These are phyloP conservation scores for Nicotiana benthamiana DNA, from an alignment of 257 asterid species.

Conservation along the genomic window DNA sequence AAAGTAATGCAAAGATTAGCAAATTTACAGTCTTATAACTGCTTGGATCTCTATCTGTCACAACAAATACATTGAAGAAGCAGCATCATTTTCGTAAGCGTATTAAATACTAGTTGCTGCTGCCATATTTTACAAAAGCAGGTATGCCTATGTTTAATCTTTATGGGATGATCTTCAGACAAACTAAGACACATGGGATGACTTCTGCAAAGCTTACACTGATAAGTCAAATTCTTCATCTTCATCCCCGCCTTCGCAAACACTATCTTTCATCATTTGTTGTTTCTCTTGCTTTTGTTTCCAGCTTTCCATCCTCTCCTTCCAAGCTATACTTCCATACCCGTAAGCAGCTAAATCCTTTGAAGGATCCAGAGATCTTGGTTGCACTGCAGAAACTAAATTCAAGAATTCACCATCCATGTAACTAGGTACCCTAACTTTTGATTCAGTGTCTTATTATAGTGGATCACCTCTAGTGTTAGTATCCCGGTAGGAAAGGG, in stretches of 20 bases:
- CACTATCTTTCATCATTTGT: neutral
- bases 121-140: neutral
- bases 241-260: constrained; percentile 3
- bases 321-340: constrained; percentile 30
- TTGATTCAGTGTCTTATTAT: neutral
- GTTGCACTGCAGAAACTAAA: constrained; percentile 6
- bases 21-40: neutral
- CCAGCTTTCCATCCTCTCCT: constrained; percentile 24
- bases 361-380: constrained; percentile 25
- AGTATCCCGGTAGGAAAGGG: neutral
- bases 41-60: neutral
- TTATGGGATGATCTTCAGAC: neutral
- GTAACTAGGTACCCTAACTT: neutral
- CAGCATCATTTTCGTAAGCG: neutral
- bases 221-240: constrained; percentile 11
- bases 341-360: constrained; percentile 26
- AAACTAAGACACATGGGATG: neutral
- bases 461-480: neutral
- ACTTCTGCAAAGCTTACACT: constrained; percentile 11
- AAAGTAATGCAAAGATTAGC: neutral
- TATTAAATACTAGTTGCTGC: neutral
- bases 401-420: neutral
- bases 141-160: neutral
- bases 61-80: neutral
- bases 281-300: constrained; percentile 16